Evolutionary conservation across 1,139 yeast genomes (phyloP), one percentile per base, ranked within the genome.

Genomic region (Protomyces inouyei): DNA sequence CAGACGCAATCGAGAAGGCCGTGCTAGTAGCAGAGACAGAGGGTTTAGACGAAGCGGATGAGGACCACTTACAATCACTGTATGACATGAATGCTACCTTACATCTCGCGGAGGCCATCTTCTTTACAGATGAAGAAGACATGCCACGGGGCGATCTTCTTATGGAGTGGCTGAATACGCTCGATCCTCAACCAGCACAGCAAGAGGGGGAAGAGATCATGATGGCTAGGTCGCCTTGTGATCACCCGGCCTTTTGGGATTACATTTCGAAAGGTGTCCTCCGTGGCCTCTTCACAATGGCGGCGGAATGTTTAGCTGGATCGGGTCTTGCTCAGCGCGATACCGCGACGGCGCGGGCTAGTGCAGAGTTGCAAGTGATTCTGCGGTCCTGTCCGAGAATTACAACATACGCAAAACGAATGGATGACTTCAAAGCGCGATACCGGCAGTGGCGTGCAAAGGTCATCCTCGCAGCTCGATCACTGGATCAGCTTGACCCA

Each of bases 161-260:
- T 14, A 66, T 69, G 67, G 64, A 64, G 6, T 70, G 71, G 71
- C 61, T 70, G 32, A 70, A 70, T 53, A 55, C 52, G 52, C 60
- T 53, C 21, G 68, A 69, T 35, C 71, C 72, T 2, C 69, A 67
- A n/a, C 72, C 72, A 10, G 45, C 69, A 1, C 51, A 57, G 16
- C 69, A 69, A n/a, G 71, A 70, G 35, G 67, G 69, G 4, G 36
- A 65, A 36, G 70, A 67, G 25, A 63, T 70, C 35, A 68, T 68
- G 69, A 66, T 68, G 23, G 56, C 65, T 16, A 61, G 57, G 18
- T 52, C 73, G 74, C 71, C 72, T 5, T 59, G 54, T 32, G 54
- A 64, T 59, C 86, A 83, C 69, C 79, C 82, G 0, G 78, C 76
- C 36, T 88, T 87, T 70, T 88, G 93, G 93, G 81, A 78, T 37